phyloP scores from a whole-genome alignment of 331 rosid species.

The Prunus yedoensis region DNA sequence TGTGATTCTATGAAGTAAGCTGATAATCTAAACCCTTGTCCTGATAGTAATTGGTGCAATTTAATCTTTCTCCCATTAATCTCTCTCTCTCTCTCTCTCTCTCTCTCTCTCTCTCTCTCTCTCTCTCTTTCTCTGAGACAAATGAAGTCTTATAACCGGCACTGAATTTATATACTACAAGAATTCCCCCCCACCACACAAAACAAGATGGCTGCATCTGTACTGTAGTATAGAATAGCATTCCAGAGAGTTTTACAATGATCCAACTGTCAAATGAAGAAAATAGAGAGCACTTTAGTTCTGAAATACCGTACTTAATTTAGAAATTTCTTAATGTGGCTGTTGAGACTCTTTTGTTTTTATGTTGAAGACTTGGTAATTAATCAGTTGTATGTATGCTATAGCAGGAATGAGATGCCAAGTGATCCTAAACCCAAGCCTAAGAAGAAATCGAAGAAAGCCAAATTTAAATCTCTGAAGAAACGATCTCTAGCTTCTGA shows the following conservation, averaged over 20 bases:
- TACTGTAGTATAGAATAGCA: background rate
- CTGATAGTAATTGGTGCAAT: slow-evolving; percentile 1
- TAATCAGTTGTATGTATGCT: slow-evolving; percentile 1
- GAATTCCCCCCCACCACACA: background rate
- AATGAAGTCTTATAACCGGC: background rate
- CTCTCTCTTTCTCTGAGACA: background rate
- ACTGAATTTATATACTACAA: background rate
- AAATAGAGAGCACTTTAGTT: background rate
- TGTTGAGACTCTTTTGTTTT: background rate
- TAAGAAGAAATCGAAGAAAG: slow-evolving; percentile 86
- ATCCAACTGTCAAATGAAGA: background rate
- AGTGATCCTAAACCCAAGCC: slow-evolving; percentile 72
- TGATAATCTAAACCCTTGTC: slow-evolving; percentile 22
- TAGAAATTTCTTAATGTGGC: background rate
- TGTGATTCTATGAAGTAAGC: slow-evolving; percentile 63
- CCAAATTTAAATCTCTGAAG: slow-evolving; percentile 92
- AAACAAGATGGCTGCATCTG: background rate
- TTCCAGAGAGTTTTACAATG: background rate
- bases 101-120: background rate
- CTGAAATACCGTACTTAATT: background rate
- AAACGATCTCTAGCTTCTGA: slow-evolving; percentile 80
- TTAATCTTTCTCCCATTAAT: background rate
- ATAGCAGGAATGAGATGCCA: slow-evolving; percentile 53
- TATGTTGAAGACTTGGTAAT: background rate
- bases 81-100: background rate